Base-by-base conservation (phyloP, 176 grass and related monocot species). In the Musa acuminata region DNA sequence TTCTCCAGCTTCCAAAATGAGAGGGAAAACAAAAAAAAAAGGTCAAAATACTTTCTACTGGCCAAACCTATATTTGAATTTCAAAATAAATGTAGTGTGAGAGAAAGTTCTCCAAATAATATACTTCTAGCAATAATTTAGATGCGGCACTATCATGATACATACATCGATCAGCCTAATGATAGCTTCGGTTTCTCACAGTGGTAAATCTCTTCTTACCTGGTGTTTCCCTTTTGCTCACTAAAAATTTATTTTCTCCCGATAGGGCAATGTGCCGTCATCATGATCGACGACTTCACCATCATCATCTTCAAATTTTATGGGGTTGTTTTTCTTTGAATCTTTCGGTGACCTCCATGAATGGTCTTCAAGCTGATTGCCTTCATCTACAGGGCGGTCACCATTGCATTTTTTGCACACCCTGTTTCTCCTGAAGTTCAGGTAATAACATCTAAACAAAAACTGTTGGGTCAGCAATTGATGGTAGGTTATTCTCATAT, bases 351-450 rank as follows among this genome's bases (percentile, higher is more conserved):
- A 84, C 12, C 77, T 87, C 82, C 66, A 80, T 19, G 52, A 21
- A 50, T 76, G n/a, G n/a, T 79, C 49, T 59, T 78, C 70, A 2
- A 69, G 25, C 69, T 80, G 74, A 64, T 10, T 78, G 55, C 84
- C 64, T 54, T 73, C 80, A 11, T 81, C 87, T 77, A 82, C 81
- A 17, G 87, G 84, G 21, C 82, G 65, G 66, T 84, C 70, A 0
- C 77, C 78, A 25, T 73, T 62, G 50, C 90, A 92, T 74, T 79
- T 89, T 77, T 69, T 67, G 75, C 90, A 92, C 9, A 73, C 20
- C 60, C 24, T 75, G 77, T 93, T 93, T 23, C 90, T 80, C 8
- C 74, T 16, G n/a, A 87, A 89, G 84, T 89, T 93, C 2, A 93
- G 0, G 82, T 55, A 93, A 52, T 59, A 63, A 48, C 90, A 93